Conservation (phyloP, 257 asterid genomes). For the Galeopsis tetrahit region DNA sequence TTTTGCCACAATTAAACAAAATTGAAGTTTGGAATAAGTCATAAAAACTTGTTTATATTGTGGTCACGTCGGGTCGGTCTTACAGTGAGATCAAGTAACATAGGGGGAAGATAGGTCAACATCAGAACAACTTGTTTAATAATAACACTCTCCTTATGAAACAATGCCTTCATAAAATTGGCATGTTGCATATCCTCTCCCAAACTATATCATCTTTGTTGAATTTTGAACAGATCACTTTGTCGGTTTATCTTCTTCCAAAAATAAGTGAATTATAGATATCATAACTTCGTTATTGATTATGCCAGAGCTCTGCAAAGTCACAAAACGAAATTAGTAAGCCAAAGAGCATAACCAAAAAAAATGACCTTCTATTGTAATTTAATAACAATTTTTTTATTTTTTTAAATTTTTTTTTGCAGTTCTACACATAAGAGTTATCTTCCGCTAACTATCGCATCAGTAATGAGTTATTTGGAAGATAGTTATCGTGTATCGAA, state of each 20-base stretch:
- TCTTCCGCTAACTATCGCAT: too few relatives aligned
- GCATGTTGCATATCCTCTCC: background rate
- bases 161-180: background rate
- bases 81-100: background rate
- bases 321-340: constrained; percentile 16
- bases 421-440: too few relatives aligned
- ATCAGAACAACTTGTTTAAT: background rate
- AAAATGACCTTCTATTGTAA: background rate
- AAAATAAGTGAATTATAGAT: constrained; percentile 80
- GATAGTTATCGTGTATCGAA: too few relatives aligned
- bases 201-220: background rate
- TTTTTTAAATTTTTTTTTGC: too few relatives aligned
- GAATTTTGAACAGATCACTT: constrained; percentile 24
- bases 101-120: background rate
- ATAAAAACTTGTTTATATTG: background rate
- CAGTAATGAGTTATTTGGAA: too few relatives aligned
- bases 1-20: too few relatives aligned
- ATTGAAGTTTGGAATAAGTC: background rate
- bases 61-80: too few relatives aligned
- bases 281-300: constrained; percentile 71
- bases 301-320: constrained; percentile 48
- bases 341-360: background rate
- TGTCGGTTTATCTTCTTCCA: constrained; percentile 82
- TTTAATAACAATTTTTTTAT: background rate
- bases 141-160: background rate